phyloP scores from a whole-genome alignment of 202 grass and related monocot species.

The Hordeum pubiflorum region DNA sequence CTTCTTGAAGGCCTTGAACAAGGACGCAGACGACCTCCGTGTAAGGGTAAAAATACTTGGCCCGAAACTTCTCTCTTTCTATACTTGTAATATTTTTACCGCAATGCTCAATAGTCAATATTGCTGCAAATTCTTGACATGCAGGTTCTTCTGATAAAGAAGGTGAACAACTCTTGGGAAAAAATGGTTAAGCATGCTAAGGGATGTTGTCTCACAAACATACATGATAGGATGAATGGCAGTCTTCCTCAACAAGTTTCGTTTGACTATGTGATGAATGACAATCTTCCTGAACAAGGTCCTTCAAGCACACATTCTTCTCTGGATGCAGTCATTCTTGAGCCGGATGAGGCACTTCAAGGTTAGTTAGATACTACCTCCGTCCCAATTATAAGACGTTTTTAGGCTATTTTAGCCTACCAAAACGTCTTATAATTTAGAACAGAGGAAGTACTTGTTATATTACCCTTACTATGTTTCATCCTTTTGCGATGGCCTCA shows the following conservation, averaged over 20 bases:
- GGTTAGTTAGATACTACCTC: not conserved
- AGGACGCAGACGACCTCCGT: not conserved
- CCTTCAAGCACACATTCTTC: not conserved
- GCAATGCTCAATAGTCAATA: too few species aligned
- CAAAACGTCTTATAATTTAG: too few species aligned
- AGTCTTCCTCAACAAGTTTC: conserved; percentile 12
- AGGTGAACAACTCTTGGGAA: not conserved
- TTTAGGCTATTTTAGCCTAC: too few species aligned
- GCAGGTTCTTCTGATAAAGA: conserved; percentile 8
- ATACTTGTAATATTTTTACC: too few species aligned
- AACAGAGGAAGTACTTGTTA: not conserved
- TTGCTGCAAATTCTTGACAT: not conserved
- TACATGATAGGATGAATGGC: too few species aligned
- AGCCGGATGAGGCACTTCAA: not conserved
- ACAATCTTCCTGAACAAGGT: not conserved
- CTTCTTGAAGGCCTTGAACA: conserved; percentile 34
- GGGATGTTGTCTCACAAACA: not conserved
- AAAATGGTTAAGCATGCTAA: not conserved
- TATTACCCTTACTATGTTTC: not conserved
- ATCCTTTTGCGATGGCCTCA: not conserved
- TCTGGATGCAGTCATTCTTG: not conserved
- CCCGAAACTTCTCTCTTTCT: too few species aligned
- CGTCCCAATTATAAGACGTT: too few species aligned
- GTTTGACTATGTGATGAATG: conserved; percentile 4
- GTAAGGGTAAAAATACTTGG: not conserved